Evolutionary conservation across 345 rosid species (phyloP).

Genomic region (Eucalyptus microcorys): DNA sequence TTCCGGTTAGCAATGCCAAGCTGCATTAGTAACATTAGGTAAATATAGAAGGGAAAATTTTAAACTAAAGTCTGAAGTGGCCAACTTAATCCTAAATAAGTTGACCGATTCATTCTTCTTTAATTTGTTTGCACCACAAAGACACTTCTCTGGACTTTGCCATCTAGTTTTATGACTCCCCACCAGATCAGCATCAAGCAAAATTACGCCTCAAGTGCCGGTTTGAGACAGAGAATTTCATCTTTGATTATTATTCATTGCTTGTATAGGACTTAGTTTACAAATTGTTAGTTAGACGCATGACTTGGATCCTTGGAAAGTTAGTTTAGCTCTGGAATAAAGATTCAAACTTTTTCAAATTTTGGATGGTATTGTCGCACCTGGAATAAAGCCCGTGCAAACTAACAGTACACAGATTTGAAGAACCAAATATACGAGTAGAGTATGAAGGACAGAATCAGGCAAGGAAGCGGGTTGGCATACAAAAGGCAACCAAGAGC

Average conservation of each 20-base stretch:
- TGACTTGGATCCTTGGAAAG: neutral
- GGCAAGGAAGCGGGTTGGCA: neutral
- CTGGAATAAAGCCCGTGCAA: neutral
- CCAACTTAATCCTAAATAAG: neutral
- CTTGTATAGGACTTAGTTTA: neutral
- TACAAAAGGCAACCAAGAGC: neutral
- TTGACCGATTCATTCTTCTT: neutral
- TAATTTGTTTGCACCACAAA: neutral
- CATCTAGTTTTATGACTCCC: neutral
- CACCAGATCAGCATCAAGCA: neutral
- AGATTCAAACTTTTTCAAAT: neutral
- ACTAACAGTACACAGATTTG: neutral
- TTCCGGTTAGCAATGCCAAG: too few species aligned
- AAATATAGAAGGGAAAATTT: neutral
- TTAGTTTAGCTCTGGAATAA: neutral
- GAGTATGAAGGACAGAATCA: neutral
- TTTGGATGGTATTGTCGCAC: neutral
- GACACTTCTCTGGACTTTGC: neutral
- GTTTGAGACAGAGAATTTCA: neutral
- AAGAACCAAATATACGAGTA: neutral
- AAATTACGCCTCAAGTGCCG: neutral
- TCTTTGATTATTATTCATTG: neutral
- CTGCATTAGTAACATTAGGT: too few species aligned
- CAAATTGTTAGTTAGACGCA: neutral
- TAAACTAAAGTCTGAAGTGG: neutral